A percentile compares a stretch with the other conserved stretches of the same genome.
These are phyloP conservation scores for Penicillium carneum DNA, from an alignment of 2,329 filamentous ascomycete species.

Conservation along the genomic window DNA sequence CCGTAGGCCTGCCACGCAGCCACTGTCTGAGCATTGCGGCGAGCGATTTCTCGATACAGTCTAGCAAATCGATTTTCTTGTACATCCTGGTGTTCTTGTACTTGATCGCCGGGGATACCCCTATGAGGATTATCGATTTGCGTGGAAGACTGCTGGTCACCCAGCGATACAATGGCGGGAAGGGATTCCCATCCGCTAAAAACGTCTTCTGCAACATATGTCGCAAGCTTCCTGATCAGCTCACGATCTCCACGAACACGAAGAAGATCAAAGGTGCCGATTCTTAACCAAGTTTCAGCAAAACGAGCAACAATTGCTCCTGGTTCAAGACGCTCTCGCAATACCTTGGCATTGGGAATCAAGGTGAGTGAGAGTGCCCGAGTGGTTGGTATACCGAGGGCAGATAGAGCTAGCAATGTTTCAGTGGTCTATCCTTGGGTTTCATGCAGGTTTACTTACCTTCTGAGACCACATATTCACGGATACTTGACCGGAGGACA, in stretches of 20 bases:
- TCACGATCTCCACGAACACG: slow-evolving; percentile 79
- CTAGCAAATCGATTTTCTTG: slow-evolving; percentile 87
- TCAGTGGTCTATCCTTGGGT: slow-evolving; percentile 6
- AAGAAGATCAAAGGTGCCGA: slow-evolving; percentile 96
- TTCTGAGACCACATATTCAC: slow-evolving; percentile 93
- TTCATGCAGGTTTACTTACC: slow-evolving; percentile 49
- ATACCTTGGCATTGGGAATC: slow-evolving; percentile 73
- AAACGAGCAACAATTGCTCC: slow-evolving; percentile 92
- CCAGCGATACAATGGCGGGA: slow-evolving; percentile 63
- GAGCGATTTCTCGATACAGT: slow-evolving; percentile 84
- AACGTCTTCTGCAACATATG: slow-evolving; percentile 86
- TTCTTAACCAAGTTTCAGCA: slow-evolving; percentile 86
- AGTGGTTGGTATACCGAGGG: slow-evolving; percentile 83
- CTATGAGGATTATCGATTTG: slow-evolving; percentile 56
- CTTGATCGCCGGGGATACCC: slow-evolving; percentile 62
- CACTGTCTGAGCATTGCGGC: slow-evolving; percentile 84
- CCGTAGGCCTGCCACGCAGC: slow-evolving; percentile 96
- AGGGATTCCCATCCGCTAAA: slow-evolving; percentile 87
- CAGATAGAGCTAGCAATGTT: slow-evolving; percentile 66
- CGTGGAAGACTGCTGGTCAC: slow-evolving; percentile 50
- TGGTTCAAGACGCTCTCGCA: slow-evolving; percentile 82
- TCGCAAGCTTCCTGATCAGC: slow-evolving; percentile 75
- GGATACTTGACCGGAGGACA: slow-evolving; percentile 87
- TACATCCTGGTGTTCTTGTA: slow-evolving; percentile 71
- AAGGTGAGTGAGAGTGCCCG: slow-evolving; percentile 83